Base-by-base conservation (phyloP, 2,329 filamentous ascomycete species). In the Plectosphaerella plurivora region DNA sequence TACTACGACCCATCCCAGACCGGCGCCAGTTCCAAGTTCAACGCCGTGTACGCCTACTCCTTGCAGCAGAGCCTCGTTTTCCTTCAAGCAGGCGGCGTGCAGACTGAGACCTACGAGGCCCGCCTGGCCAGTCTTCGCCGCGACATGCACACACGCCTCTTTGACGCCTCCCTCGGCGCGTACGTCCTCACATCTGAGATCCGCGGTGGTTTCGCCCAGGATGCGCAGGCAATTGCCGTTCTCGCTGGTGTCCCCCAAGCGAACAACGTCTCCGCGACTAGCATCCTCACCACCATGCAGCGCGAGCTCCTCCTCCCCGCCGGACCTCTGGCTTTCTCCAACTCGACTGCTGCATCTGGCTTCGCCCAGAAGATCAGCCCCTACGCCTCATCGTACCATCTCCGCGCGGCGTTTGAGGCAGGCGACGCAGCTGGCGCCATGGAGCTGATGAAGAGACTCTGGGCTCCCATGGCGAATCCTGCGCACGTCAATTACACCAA, bases 141-240 rank as follows among this genome's bases (percentile, higher is more conserved):
- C 10, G 59, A 64, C 1, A 65, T 66, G 39, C 56, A 65, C 49
- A 52, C 45, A 2, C 39, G 58, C 24, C 55, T 68, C 37, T 64
- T 63, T 63, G 60, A 55, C 50, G 50, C 60, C 6, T 47, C 57
- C 2, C 53, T 66, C 9, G 52, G 56, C 10, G 62, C 61, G 7
- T 67, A 65, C 53, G 45, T 50, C 41, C 33, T 68, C 5, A 66
- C 63, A 3, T 57, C 60, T 2, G 35, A 4, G 3, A 14, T 61
- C 3, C 37, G 16, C 6, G 50, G 46, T 12, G 63, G 58, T 6
- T 65, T 64, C 35, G 60, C 59, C 4, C 65, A 68, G 42, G 66
- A 68, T 42, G 55, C 64, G 15, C 66, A 68, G 47, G 64, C 65
- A 0, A 44, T 66, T 15, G 65, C 66, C 5, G 63, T 68, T n/a